These are phyloP conservation scores for Pelargonium australe DNA, from an alignment of 441 rosid species.

Conservation along the genomic window DNA sequence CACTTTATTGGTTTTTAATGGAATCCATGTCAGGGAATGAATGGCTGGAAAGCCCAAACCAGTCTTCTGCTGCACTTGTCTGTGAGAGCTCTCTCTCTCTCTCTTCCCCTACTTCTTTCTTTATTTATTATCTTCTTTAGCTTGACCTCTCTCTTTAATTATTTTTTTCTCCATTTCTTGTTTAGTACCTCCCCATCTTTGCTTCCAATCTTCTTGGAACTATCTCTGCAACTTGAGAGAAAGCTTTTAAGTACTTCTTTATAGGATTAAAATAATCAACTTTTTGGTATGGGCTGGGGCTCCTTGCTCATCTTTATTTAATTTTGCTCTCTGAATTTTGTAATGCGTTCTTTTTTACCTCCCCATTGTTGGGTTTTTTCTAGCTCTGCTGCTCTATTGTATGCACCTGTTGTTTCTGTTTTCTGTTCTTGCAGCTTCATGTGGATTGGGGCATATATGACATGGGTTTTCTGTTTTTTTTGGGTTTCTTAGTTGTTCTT, in stretches of 20 bases:
- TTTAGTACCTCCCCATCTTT: conserved; percentile 17
- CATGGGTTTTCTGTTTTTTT: conserved; percentile 4
- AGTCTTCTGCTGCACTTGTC: conserved; percentile 28
- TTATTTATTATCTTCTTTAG: conserved; percentile 4
- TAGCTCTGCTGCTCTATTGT: conserved; percentile 5
- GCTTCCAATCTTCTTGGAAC: conserved; percentile 41
- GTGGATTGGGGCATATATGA: neutral
- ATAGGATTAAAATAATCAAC: conserved; percentile 7
- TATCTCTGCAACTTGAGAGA: conserved; percentile 15
- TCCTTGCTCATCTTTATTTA: neutral
- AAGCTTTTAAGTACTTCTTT: conserved; percentile 5
- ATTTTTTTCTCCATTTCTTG: conserved; percentile 17
- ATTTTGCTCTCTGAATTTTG: neutral
- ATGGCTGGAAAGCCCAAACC: conserved; percentile 28
- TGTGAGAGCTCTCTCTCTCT: conserved; percentile 25
- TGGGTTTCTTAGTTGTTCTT: conserved; percentile 10
- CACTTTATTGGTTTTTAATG: conserved; percentile 27
- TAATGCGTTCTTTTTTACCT: conserved; percentile 9
- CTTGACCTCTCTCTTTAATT: conserved; percentile 22
- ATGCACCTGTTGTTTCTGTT: neutral
- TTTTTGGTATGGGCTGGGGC: conserved; percentile 22
- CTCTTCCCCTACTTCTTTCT: conserved; percentile 8
- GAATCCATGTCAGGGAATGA: conserved; percentile 44
- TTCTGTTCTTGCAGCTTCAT: neutral
- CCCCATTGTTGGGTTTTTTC: conserved; percentile 6